These are phyloP conservation scores for Salvia splendens DNA, from an alignment of 257 asterid genomes.

Conservation along the genomic window DNA sequence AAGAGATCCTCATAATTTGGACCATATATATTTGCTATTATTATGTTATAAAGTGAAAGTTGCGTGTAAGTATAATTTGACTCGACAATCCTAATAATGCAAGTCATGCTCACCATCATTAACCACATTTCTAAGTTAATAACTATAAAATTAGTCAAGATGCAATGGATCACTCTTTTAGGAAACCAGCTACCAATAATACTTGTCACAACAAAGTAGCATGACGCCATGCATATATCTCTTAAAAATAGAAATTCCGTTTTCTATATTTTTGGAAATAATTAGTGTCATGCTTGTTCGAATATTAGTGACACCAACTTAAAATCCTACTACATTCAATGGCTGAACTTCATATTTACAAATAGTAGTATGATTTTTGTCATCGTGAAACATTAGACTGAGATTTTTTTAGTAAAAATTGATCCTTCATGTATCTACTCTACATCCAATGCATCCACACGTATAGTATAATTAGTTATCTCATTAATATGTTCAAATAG, in stretches of 20 bases:
- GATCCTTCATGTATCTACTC: background rate
- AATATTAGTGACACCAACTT: background rate
- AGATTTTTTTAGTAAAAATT: background rate
- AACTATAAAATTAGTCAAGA: background rate
- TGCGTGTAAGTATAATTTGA: slow-evolving; percentile 24
- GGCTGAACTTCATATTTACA: background rate
- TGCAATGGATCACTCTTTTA: slow-evolving; percentile 26
- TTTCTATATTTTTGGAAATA: too few species aligned
- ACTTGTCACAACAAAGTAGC: background rate
- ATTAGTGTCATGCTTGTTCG: background rate
- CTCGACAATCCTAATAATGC: slow-evolving; percentile 16
- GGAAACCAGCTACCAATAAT: slow-evolving; percentile 1
- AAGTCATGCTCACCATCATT: slow-evolving; percentile 23
- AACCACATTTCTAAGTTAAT: background rate
- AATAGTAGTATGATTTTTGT: background rate
- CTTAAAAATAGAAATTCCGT: too few species aligned
- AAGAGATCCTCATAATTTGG: slow-evolving; percentile 31
- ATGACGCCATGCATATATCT: background rate
- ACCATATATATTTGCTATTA: slow-evolving; percentile 16
- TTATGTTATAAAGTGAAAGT: slow-evolving; percentile 26
- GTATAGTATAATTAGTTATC: background rate
- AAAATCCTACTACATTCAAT: background rate
- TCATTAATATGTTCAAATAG: background rate
- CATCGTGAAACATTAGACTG: background rate
- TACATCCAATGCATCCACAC: slow-evolving; percentile 2